phyloP scores from a whole-genome alignment of 495 filamentous ascomycete genomes.

The Hypoxylon rickii region DNA sequence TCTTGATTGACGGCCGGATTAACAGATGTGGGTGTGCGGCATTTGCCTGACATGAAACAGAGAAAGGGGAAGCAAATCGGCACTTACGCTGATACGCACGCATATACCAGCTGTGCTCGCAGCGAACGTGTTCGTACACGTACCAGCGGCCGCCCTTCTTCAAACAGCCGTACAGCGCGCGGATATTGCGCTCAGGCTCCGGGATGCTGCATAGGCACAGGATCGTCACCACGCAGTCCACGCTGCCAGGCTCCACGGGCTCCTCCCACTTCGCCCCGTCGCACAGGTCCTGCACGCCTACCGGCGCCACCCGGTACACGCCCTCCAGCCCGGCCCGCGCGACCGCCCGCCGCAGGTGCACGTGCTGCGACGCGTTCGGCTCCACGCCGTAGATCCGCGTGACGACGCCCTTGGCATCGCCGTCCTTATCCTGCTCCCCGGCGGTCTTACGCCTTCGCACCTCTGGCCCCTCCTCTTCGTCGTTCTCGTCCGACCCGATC shows the following conservation, averaged over 20 bases:
- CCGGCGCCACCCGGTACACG: slow-evolving; percentile 68
- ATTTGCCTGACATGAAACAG: no score
- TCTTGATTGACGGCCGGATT: no score
- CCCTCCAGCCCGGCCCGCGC: slow-evolving; percentile 54
- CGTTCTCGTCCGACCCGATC: not conserved
- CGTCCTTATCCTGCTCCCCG: not conserved
- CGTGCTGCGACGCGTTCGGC: slow-evolving; percentile 64
- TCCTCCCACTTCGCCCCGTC: slow-evolving; percentile 46
- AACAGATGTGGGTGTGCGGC: no score
- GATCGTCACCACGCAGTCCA: slow-evolving; percentile 71
- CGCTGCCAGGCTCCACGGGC: slow-evolving; percentile 53
- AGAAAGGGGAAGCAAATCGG: not conserved
- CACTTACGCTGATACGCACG: slow-evolving; percentile 55
- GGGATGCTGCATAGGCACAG: slow-evolving; percentile 77
- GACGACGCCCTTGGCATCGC: slow-evolving; percentile 34
- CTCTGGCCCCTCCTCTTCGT: not conserved
- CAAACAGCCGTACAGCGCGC: slow-evolving; percentile 63
- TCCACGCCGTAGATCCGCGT: slow-evolving; percentile 70
- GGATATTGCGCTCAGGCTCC: slow-evolving; percentile 59
- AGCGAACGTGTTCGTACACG: slow-evolving; percentile 71
- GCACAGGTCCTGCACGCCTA: slow-evolving; percentile 61
- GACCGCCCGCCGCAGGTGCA: slow-evolving; percentile 51
- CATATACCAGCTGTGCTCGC: slow-evolving; percentile 51
- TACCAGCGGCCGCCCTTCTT: slow-evolving; percentile 71
- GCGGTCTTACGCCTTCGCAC: slow-evolving; percentile 3